Evolutionary conservation across 805 yeast genomes (phyloP).

Genomic region (Nadsonia fulvescens): DNA sequence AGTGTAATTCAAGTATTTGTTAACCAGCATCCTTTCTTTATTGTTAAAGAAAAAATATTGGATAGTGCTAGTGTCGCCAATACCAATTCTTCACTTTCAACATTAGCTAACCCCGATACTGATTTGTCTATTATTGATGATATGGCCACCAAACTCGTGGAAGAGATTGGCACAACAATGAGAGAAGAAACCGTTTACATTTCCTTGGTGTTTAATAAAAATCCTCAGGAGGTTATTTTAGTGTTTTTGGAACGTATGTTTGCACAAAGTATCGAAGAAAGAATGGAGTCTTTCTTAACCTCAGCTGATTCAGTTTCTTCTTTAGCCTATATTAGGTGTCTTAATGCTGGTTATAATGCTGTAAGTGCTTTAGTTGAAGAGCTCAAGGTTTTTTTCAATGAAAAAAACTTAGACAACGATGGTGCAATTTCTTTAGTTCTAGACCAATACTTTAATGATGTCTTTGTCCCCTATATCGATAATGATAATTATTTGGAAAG

Average conservation of each 20-base stretch:
- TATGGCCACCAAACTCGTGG: conserved; percentile 32
- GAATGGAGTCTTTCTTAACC: conserved; percentile 34
- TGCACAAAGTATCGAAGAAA: conserved; percentile 41
- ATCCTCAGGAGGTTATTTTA: conserved; percentile 48
- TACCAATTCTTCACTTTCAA: too few species aligned
- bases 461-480: conserved; percentile 50
- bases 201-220: conserved; percentile 48
- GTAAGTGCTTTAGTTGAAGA: conserved; percentile 44
- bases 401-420: conserved; percentile 18
- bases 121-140: conserved; percentile 32
- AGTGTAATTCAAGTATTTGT: conserved; percentile 71
- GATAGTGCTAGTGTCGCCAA: conserved; percentile 16
- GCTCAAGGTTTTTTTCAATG: conserved; percentile 39
- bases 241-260: conserved; percentile 59
- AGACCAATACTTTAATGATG: conserved; percentile 56
- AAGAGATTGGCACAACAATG: conserved; percentile 39
- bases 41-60: conserved; percentile 27
- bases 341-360: conserved; percentile 46
- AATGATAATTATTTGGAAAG: conserved; percentile 50
- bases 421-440: conserved; percentile 29
- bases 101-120: conserved; percentile 42
- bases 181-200: conserved; percentile 60
- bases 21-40: conserved; percentile 57
- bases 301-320: conserved; percentile 41
- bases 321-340: conserved; percentile 56